Evolutionary conservation across 2,329 filamentous ascomycete species (phyloP).

Genomic region (Trichoderma koningiopsis): DNA sequence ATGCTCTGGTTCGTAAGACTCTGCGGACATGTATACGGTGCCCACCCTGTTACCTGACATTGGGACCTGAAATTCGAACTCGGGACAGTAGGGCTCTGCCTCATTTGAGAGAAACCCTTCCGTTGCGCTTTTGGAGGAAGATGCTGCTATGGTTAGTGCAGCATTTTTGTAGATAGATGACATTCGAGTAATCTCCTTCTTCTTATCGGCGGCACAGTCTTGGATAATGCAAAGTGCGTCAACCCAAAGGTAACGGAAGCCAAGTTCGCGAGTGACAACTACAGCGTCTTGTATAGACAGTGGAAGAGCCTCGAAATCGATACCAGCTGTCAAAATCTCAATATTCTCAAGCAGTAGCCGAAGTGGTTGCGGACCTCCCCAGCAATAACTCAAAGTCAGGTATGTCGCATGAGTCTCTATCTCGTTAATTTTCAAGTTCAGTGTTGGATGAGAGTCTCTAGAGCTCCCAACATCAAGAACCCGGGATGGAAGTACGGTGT

Average conservation of each 20-base stretch:
- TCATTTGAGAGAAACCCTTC: neutral
- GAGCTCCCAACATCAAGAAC: conserved; percentile 6
- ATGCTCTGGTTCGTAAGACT: neutral
- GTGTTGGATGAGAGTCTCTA: neutral
- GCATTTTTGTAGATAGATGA: conserved; percentile 13
- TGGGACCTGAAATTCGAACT: neutral
- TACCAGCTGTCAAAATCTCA: neutral
- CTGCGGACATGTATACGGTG: neutral
- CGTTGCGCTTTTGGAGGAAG: neutral
- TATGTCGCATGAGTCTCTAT: neutral
- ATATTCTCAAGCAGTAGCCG: neutral
- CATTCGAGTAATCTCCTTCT: neutral
- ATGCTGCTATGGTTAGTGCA: conserved; percentile 1
- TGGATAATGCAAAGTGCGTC: conserved; percentile 13
- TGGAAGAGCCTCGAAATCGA: neutral
- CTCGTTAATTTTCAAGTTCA: neutral
- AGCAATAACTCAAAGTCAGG: conserved; percentile 3
- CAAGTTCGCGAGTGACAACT: neutral
- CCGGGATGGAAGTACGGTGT: neutral
- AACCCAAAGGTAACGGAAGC: conserved; percentile 8
- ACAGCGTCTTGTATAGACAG: conserved; percentile 9
- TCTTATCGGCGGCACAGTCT: neutral
- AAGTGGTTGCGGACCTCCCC: neutral
- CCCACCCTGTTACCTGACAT: neutral
- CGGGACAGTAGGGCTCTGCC: neutral